phyloP scores from a whole-genome alignment of 192 early-diverging fungal genomes.

The Gaertneriomyces sp. region DNA sequence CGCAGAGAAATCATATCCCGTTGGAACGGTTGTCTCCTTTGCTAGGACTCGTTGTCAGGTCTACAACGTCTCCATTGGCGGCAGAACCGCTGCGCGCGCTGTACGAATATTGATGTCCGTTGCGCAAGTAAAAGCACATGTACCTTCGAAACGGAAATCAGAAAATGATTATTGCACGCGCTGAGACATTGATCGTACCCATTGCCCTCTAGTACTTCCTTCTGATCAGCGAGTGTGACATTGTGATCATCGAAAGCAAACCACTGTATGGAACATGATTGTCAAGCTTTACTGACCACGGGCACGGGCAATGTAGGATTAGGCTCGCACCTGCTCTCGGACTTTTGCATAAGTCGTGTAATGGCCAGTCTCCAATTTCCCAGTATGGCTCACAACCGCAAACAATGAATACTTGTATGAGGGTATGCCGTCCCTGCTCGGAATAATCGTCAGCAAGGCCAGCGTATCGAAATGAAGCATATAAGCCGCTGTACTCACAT shows the following conservation, averaged over 20 bases:
- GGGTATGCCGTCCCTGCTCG: conserved; percentile 47
- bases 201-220: conserved; percentile 74
- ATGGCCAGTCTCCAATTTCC: conserved; percentile 91
- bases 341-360: conserved; percentile 81
- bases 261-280: conserved; percentile 55
- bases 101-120: conserved; percentile 20
- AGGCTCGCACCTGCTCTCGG: conserved; percentile 59
- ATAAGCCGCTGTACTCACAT: not conserved
- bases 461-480: too few relatives aligned
- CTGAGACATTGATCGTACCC: conserved; percentile 14
- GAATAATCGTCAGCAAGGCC: too few relatives aligned
- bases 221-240: conserved; percentile 62
- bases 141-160: conserved; percentile 53
- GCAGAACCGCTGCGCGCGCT: not conserved
- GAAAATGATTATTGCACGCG: not conserved
- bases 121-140: conserved; percentile 81
- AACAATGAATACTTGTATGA: conserved; percentile 80
- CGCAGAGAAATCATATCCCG: too few relatives aligned
- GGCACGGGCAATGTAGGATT: not conserved
- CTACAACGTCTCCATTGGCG: too few relatives aligned
- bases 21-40: too few relatives aligned
- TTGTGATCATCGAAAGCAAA: conserved; percentile 85
- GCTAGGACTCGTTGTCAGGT: too few relatives aligned
- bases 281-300: not conserved
- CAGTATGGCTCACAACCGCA: conserved; percentile 88